A percentile compares a stretch with the other conserved stretches of the same genome.
Conservation (phyloP, 768 basidiomycete genomes). For the Suillus alpinus region DNA sequence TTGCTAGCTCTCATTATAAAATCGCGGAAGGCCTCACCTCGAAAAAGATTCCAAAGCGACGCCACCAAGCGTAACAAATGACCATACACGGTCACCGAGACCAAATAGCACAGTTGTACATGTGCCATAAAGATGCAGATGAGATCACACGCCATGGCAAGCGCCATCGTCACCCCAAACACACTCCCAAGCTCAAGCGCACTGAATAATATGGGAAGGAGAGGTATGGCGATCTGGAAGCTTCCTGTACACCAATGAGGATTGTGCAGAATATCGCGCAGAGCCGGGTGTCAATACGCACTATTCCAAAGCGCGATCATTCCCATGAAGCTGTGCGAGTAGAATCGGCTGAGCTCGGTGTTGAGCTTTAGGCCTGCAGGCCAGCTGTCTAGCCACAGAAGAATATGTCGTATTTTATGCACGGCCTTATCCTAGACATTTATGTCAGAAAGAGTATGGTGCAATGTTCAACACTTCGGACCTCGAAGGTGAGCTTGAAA, state of each 20-base stretch:
- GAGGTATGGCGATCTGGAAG: conserved; percentile 25
- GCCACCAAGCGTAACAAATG: conserved; percentile 55
- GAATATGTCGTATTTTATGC: conserved; percentile 43
- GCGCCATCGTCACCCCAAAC: conserved; percentile 59
- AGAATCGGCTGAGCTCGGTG: conserved; percentile 85
- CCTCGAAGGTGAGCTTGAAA: conserved; percentile 39
- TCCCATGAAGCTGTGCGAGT: conserved; percentile 67
- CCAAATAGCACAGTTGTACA: conserved; percentile 64
- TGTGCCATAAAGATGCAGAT: conserved; percentile 69
- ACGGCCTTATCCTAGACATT: conserved; percentile 19
- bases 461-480: conserved; percentile 16
- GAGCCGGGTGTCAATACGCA: conserved; percentile 37
- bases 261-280: not conserved
- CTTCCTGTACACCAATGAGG: not conserved
- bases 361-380: conserved; percentile 96
- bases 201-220: conserved; percentile 30
- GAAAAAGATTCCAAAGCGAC: conserved; percentile 86
- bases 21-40: conserved; percentile 50
- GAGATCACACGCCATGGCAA: conserved; percentile 66
- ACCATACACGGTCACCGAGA: conserved; percentile 60
- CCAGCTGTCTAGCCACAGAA: conserved; percentile 92
- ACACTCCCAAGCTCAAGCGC: conserved; percentile 35
- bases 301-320: conserved; percentile 71
- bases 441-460: not conserved
- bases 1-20: conserved; percentile 1